Percentiles rank a stretch among this genome's conserved stretches.
These are phyloP conservation scores for Kregervanrija pseudodelftensis DNA, from an alignment of 805 yeast species.

Conservation along the genomic window DNA sequence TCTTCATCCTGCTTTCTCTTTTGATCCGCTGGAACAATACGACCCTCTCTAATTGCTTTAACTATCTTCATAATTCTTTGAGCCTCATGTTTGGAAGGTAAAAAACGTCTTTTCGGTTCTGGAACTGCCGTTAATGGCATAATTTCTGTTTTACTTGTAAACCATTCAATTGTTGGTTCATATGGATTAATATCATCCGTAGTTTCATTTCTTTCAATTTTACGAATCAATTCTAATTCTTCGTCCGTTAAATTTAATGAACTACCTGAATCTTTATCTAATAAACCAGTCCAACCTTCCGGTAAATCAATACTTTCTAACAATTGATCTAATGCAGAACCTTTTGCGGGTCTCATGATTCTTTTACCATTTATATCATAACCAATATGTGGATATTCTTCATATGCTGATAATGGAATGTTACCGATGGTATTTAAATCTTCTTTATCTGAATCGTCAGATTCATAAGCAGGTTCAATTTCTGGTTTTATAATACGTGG, in stretches of 20 bases:
- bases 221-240: conserved; percentile 81
- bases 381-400: conserved; percentile 95
- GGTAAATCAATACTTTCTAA: conserved; percentile 90
- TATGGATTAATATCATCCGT: conserved; percentile 86
- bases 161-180: conserved; percentile 94
- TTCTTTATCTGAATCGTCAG: conserved; percentile 87
- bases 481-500: conserved; percentile 79
- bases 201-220: conserved; percentile 76
- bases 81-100: conserved; percentile 96
- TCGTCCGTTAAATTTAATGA: conserved; percentile 77
- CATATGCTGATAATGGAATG: conserved; percentile 88
- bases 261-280: conserved; percentile 84
- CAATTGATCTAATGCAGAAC: conserved; percentile 86
- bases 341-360: conserved; percentile 97
- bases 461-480: conserved; percentile 89
- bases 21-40: conserved; percentile 72
- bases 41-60: conserved; percentile 91
- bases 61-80: conserved; percentile 95
- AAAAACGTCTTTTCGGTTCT: conserved; percentile 95
- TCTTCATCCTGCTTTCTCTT: conserved; percentile 44
- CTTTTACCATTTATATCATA: conserved; percentile 96
- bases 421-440: conserved; percentile 84
- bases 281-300: conserved; percentile 96
- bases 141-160: conserved; percentile 71
- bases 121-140: conserved; percentile 94